Evolutionary conservation across 106 monocot genomes (phyloP).

Genomic region (Dendrobium catenatum): DNA sequence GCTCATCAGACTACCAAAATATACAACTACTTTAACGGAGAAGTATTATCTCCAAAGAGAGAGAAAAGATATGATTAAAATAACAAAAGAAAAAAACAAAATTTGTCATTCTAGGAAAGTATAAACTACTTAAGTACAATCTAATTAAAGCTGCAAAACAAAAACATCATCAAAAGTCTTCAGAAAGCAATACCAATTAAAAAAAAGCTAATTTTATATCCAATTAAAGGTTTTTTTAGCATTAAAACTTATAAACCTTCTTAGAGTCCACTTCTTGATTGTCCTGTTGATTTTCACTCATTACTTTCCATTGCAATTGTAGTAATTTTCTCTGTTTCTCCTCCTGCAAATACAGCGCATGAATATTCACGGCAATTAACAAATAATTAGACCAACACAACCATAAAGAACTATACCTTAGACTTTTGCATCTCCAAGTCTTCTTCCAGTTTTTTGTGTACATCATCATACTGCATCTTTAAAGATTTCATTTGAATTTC

Average conservation of each 20-base stretch:
- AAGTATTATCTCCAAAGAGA: background rate
- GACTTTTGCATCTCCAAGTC: conserved; percentile 79
- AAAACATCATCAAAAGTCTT: background rate
- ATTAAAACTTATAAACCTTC: conserved; percentile 42
- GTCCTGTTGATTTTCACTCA: conserved; percentile 86
- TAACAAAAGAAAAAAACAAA: background rate
- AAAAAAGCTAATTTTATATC: background rate
- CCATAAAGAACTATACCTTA: conserved; percentile 37
- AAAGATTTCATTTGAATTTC: conserved; percentile 82
- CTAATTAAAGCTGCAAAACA: background rate
- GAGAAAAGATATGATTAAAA: background rate
- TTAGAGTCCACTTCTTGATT: conserved; percentile 81
- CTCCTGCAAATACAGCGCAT: conserved; percentile 47
- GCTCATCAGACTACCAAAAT: background rate
- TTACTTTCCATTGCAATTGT: conserved; percentile 97
- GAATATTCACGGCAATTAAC: background rate
- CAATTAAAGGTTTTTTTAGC: background rate
- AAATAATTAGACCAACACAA: background rate
- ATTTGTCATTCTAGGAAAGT: background rate
- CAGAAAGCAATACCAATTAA: background rate
- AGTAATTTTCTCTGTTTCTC: conserved; percentile 80
- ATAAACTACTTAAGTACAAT: background rate
- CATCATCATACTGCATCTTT: conserved; percentile 76
- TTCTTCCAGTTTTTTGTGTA: conserved; percentile 61
- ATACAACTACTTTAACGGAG: background rate